Percentiles rank a stretch among this genome's conserved stretches.
These are phyloP conservation scores for Pichia nakasei DNA, from an alignment of 805 yeast genomes.

Conservation along the genomic window DNA sequence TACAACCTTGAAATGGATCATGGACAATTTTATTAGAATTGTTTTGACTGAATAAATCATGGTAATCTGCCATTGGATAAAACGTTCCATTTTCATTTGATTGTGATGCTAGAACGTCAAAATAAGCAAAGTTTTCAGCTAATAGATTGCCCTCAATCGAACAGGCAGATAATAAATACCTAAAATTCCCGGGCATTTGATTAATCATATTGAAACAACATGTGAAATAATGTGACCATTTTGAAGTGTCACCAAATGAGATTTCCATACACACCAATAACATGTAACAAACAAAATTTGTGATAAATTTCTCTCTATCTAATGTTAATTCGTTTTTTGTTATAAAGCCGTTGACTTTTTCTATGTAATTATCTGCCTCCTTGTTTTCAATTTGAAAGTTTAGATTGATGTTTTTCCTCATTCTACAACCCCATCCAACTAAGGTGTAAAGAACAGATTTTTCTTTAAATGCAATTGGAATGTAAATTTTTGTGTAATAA, in stretches of 20 bases:
- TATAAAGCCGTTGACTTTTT: constrained; percentile 9
- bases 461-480: constrained; percentile 45
- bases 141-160: constrained; percentile 27
- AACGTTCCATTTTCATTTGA: constrained; percentile 31
- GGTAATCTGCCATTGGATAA: constrained; percentile 27
- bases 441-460: constrained; percentile 39
- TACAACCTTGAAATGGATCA: constrained; percentile 36
- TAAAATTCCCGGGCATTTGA: constrained; percentile 22
- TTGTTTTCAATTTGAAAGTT: constrained; percentile 17
- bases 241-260: constrained; percentile 24
- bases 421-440: constrained; percentile 46
- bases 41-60: constrained; percentile 19
- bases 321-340: constrained; percentile 7
- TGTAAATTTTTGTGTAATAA: constrained; percentile 42
- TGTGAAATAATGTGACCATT: constrained; percentile 29
- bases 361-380: constrained; percentile 14
- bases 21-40: constrained; percentile 11
- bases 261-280: constrained; percentile 26
- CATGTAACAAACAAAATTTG: constrained; percentile 23
- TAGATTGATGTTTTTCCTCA: constrained; percentile 14
- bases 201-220: constrained; percentile 20
- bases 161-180: constrained; percentile 22
- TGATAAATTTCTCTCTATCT: constrained; percentile 17
- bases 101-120: constrained; percentile 32
- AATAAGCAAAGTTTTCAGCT: constrained; percentile 31